Base-by-base conservation (phyloP, 306 rosid genomes). In the Fragaria iinumae region DNA sequence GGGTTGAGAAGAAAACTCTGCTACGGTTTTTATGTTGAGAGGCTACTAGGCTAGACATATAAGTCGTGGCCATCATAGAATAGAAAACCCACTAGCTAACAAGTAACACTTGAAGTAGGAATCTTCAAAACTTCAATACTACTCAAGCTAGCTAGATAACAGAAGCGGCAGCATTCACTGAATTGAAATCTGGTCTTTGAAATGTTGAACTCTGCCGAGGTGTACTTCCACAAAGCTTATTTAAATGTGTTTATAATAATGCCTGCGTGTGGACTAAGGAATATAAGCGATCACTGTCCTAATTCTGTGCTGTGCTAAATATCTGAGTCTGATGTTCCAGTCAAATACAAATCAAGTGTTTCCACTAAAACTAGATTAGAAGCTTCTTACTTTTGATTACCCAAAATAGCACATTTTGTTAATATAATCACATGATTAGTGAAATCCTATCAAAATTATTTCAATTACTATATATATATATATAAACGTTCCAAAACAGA, bases 141-240 rank as follows among this genome's bases (percentile, higher is more conserved):
- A 85, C 87, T 81, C 87, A 62, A 83, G 79, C 17, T 9, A 6
- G 43, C 74, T 48, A 20, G 44, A 3, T 71, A 27, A 20, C 65
- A 72, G 48, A 11, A 38, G 72, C 71, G 27, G 70, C 12, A 70
- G 25, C 50, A 83, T 80, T 75, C 77, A 64, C 29, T 74, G 76
- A 74, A 13, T 14, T 48, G 45, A 8, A 41, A 41, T 41, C 8
- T 41, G 53, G 79, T 73, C 77, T 49, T 75, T 63, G 74, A 80
- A 56, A 50, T 62, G 50, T 67, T 21, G n/a, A 80, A 43, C 29
- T 72, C 72, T 71, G 87, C 82, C 87, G 79, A 80, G 76, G 59
- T 77, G 87, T 76, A 80, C 23, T 59, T 76, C 84, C 88, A 89
- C 86, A 56, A 82, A 76, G 29, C 36, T 72, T 78, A 56, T 76